Evolutionary conservation across 163 green algal genomes (phyloP), one percentile per base, ranked within the genome.

Genomic region (Prototheca wickerhamii): DNA sequence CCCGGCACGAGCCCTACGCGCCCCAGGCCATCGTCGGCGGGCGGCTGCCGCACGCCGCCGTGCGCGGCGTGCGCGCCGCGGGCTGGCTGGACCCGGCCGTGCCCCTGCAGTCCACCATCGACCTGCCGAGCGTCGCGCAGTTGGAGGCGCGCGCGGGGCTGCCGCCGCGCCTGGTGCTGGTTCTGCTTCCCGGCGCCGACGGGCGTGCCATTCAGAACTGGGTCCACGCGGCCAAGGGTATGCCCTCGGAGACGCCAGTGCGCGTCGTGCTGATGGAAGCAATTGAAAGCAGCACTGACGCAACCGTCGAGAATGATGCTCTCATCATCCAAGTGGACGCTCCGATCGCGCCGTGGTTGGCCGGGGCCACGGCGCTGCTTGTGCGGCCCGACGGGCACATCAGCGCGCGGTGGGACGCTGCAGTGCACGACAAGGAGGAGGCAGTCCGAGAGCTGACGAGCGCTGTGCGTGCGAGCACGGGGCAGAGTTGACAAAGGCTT

Each of bases 301-400:
- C n/a, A n/a, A n/a, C n/a, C n/a, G n/a, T n/a, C n/a, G n/a, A n/a
- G n/a, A n/a, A n/a, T n/a, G n/a, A n/a, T n/a, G n/a, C n/a, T n/a
- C n/a, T n/a, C n/a, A n/a, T n/a, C n/a, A n/a, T n/a, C n/a, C n/a
- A n/a, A n/a, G n/a, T n/a, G n/a, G n/a, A n/a, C n/a, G n/a, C n/a
- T n/a, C n/a, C n/a, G n/a, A n/a, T n/a, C n/a, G n/a, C n/a, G n/a
- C n/a, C n/a, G n/a, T n/a, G n/a, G n/a, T n/a, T 23, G 40, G 46
- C 5, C 12, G 46, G 30, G 2, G 61, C 59, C 18, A 74, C 62
- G 3, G 82, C 69, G 6, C 26, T 93, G 35, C 61, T 93, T 34
- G 78, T 94, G 34, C 69, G 86, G 32, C 86, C 86, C 4, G 86
- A 94, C 64, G 86, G 84, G 0, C 86, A 94, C 56, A 73, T 94